These are phyloP conservation scores for Astragalus glycyphyllos DNA, from an alignment of 306 rosid species.

Conservation along the genomic window DNA sequence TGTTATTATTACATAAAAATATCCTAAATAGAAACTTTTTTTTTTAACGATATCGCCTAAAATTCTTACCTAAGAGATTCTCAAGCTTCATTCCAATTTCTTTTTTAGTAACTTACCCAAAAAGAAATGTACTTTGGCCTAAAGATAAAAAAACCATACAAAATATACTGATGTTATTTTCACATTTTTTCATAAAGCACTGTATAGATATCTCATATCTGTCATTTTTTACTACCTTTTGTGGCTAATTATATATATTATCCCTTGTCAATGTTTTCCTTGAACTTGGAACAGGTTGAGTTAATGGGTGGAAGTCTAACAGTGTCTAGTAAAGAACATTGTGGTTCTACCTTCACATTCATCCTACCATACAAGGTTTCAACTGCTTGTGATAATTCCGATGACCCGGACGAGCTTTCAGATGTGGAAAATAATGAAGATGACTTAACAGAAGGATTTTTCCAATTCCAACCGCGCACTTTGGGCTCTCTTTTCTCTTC, in stretches of 20 bases:
- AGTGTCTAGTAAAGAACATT: conserved; percentile 77
- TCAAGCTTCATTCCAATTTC: too few relatives aligned
- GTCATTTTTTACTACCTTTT: conserved; percentile 4
- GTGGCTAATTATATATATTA: not conserved
- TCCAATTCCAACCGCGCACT: conserved; percentile 92
- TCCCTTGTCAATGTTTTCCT: conserved; percentile 22
- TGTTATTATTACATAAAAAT: too few relatives aligned
- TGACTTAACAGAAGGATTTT: conserved; percentile 68
- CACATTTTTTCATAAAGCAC: not conserved
- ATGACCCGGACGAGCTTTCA: conserved; percentile 74
- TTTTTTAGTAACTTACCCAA: not conserved
- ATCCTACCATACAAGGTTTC: conserved; percentile 88
- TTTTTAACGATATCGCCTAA: too few relatives aligned
- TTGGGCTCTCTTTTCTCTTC: conserved; percentile 82
- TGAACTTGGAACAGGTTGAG: conserved; percentile 72
- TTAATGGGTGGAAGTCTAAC: conserved; percentile 94
- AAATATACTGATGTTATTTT: too few relatives aligned
- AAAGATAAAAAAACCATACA: too few relatives aligned
- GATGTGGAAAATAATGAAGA: conserved; percentile 65
- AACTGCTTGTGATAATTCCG: conserved; percentile 57
- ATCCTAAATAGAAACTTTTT: too few relatives aligned
- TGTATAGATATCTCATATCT: not conserved
- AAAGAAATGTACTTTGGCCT: not conserved
- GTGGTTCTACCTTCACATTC: conserved; percentile 91
- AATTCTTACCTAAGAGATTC: not conserved